phyloP scores from a whole-genome alignment of 2,329 filamentous ascomycete species.

The Helminthosporium solani region DNA sequence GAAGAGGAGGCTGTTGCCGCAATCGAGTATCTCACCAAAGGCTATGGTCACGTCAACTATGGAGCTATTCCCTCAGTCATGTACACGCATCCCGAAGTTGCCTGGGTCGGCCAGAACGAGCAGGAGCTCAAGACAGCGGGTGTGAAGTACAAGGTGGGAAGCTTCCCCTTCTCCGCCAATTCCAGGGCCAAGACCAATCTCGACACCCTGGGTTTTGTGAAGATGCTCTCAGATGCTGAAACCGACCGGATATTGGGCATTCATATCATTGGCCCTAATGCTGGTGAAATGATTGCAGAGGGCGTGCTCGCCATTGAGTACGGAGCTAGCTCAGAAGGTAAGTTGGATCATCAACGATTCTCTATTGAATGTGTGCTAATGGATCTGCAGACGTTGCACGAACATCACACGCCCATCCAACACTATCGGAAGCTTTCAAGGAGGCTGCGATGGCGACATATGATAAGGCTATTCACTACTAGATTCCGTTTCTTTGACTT shows the following conservation, averaged over 20 bases:
- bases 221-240: constrained; percentile 94
- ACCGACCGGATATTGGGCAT: constrained; percentile 93
- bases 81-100: constrained; percentile 98
- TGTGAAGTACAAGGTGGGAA: constrained; percentile 88
- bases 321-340: constrained; percentile 88
- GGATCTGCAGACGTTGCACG: constrained; percentile 49
- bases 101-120: constrained; percentile 98
- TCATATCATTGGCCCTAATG: constrained; percentile 94
- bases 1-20: constrained; percentile 96
- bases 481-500: constrained; percentile 31
- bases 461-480: constrained; percentile 94
- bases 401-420: constrained; percentile 96
- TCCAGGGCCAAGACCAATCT: constrained; percentile 98
- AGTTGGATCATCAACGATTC: constrained; percentile 47
- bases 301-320: constrained; percentile 94
- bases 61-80: constrained; percentile 96
- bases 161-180: constrained; percentile 97
- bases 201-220: constrained; percentile 92
- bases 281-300: constrained; percentile 99
- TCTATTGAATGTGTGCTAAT: constrained; percentile 16
- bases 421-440: constrained; percentile 96
- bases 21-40: constrained; percentile 97
- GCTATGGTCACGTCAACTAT: constrained; percentile 98
- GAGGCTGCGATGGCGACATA: constrained; percentile 98
- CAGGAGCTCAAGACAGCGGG: constrained; percentile 88